These are phyloP conservation scores for Candida verbasci DNA, from an alignment of 805 yeast species.

Conservation along the genomic window DNA sequence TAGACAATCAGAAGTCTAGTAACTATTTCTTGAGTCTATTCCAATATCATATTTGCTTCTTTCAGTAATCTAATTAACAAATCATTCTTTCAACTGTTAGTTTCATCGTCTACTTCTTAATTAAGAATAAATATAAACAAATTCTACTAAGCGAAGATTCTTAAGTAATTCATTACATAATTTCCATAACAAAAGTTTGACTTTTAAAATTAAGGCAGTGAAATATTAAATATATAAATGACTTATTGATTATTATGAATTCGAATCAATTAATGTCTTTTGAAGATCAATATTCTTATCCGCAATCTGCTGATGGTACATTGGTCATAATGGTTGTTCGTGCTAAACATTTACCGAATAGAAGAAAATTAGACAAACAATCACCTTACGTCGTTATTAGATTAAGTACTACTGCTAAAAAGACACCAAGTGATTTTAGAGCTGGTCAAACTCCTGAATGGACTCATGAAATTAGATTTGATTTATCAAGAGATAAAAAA, in stretches of 20 bases:
- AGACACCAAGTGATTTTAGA: constrained; percentile 70
- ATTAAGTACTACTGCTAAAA: constrained; percentile 74
- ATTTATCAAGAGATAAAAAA: constrained; percentile 57
- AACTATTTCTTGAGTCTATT: too few relatives aligned
- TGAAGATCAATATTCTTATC: constrained; percentile 6
- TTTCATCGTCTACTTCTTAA: too few relatives aligned
- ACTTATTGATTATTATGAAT: not conserved
- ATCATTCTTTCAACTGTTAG: too few relatives aligned
- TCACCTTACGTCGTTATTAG: constrained; percentile 85
- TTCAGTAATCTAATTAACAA: too few relatives aligned
- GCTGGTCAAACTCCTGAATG: constrained; percentile 96
- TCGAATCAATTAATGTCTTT: not conserved
- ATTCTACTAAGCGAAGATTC: too few relatives aligned
- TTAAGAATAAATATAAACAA: constrained; percentile 1
- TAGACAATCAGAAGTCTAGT: too few relatives aligned
- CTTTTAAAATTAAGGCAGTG: too few relatives aligned
- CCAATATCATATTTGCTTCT: too few relatives aligned
- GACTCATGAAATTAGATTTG: constrained; percentile 71
- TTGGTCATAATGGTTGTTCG: constrained; percentile 73
- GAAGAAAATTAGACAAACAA: constrained; percentile 85
- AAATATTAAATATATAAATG: not conserved
- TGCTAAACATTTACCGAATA: constrained; percentile 83
- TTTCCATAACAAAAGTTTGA: too few relatives aligned
- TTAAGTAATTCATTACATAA: constrained; percentile 1
- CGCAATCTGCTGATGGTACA: constrained; percentile 45